Evolutionary conservation across 208 protist species (phyloP).

Genomic region (Strigomonas oncopelti): DNA sequence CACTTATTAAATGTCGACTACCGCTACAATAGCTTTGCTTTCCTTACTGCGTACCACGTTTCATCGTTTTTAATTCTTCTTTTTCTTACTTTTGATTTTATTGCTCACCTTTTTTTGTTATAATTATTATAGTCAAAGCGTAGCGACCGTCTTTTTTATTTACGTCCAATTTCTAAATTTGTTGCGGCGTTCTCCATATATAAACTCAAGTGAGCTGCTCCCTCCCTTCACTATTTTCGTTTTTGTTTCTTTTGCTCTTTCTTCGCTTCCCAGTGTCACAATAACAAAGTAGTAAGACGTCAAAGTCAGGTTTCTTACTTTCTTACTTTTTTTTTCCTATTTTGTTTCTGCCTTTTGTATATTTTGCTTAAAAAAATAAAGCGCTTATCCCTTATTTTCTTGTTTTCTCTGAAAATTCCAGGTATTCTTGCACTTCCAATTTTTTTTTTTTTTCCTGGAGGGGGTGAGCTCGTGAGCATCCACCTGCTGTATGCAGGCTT

Average conservation of each 20-base stretch:
- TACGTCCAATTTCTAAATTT: too few relatives aligned
- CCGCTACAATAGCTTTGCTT: not conserved
- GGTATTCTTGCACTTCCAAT: not conserved
- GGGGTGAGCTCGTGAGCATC: too few relatives aligned
- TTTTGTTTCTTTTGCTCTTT: not conserved
- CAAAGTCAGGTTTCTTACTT: not conserved
- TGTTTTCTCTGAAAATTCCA: not conserved
- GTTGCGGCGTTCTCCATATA: too few relatives aligned
- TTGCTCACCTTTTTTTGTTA: not conserved
- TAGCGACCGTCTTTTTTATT: too few relatives aligned
- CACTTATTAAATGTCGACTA: not conserved
- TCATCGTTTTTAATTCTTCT: constrained; percentile 2
- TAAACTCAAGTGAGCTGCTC: too few relatives aligned
- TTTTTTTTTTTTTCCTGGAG: too few relatives aligned
- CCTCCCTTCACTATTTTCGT: not conserved
- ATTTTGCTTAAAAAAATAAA: not conserved
- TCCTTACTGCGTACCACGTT: not conserved
- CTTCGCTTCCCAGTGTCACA: not conserved
- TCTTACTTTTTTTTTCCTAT: not conserved
- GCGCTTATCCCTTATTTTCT: not conserved
- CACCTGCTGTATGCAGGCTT: too few relatives aligned
- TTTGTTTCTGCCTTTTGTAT: not conserved
- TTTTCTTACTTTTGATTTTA: not conserved
- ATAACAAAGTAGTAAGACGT: not conserved
- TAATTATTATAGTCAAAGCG: not conserved